These are phyloP conservation scores for Ceratocystis smalleyi DNA, from an alignment of 2,329 filamentous ascomycete genomes.

Conservation along the genomic window DNA sequence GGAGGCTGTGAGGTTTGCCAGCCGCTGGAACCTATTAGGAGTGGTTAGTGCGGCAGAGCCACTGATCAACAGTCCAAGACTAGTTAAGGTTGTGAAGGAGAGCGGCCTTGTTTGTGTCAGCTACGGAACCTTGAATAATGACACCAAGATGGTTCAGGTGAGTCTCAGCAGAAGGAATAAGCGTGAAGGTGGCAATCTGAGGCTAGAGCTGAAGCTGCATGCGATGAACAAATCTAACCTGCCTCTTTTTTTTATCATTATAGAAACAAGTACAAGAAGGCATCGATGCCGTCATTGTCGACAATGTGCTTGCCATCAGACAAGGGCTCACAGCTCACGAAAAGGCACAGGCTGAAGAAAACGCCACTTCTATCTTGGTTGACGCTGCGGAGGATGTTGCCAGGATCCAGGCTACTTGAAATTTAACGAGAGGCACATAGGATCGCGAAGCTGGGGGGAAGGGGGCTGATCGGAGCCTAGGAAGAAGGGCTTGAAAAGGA, in stretches of 20 bases:
- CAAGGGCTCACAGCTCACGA: slow-evolving; percentile 55
- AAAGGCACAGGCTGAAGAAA: slow-evolving; percentile 8
- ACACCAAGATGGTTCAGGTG: slow-evolving; percentile 72
- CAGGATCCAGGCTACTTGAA: neutral
- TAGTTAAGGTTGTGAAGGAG: slow-evolving; percentile 89
- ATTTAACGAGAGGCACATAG: neutral
- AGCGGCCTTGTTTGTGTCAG: slow-evolving; percentile 86
- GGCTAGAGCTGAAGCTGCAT: neutral
- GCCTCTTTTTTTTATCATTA: slow-evolving; percentile 18
- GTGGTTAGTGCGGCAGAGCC: slow-evolving; percentile 82
- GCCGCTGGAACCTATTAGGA: slow-evolving; percentile 83
- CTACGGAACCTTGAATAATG: slow-evolving; percentile 84
- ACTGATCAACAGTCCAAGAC: slow-evolving; percentile 70
- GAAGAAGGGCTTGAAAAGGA: neutral
- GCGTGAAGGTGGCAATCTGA: slow-evolving; percentile 8
- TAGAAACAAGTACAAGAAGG: slow-evolving; percentile 83
- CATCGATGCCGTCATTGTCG: slow-evolving; percentile 95
- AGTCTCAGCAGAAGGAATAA: slow-evolving; percentile 22
- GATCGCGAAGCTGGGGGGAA: neutral
- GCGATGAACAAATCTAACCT: neutral
- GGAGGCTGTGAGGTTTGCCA: slow-evolving; percentile 88
- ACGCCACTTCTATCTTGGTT: neutral
- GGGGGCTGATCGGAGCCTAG: no score
- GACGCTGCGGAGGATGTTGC: neutral
- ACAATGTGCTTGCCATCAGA: slow-evolving; percentile 81